Percentiles rank a stretch among this genome's conserved stretches.
phyloP scores from a whole-genome alignment of 2,329 filamentous ascomycete genomes.

The Pestalotiopsis sp. region DNA sequence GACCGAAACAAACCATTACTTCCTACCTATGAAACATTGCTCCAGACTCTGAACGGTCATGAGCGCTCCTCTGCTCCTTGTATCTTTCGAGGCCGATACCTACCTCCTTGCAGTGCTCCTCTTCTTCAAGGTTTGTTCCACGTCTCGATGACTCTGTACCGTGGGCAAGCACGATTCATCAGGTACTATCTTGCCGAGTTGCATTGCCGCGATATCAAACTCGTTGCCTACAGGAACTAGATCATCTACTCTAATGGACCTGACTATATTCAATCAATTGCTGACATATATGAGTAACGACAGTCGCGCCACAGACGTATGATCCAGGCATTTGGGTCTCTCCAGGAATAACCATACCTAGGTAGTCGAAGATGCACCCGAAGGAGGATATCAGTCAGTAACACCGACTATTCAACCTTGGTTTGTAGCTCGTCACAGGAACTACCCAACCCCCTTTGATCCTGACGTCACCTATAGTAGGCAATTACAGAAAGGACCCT shows the following conservation, averaged over 20 bases:
- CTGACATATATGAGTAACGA: not conserved
- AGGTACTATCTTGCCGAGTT: no score
- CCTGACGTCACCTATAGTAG: no score
- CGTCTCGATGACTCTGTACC: no score
- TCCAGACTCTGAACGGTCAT: no score
- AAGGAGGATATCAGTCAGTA: not conserved
- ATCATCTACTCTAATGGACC: not conserved
- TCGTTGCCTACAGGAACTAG: not conserved
- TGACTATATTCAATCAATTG: not conserved
- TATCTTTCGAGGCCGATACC: no score
- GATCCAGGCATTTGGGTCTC: not conserved
- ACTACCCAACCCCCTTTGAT: not conserved
- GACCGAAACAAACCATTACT: no score
- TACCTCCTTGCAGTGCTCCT: no score
- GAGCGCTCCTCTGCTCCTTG: no score
- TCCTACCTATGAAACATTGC: no score
- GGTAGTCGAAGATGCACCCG: not conserved
- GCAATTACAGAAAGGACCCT: no score
- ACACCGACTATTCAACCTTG: not conserved
- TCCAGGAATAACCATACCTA: not conserved
- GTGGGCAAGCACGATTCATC: no score
- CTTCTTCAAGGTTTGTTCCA: no score
- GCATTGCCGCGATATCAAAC: not conserved
- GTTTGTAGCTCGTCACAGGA: not conserved
- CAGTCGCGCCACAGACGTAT: not conserved